These are phyloP conservation scores for Pelargonium nanum DNA, from an alignment of 345 rosid species.

Conservation along the genomic window DNA sequence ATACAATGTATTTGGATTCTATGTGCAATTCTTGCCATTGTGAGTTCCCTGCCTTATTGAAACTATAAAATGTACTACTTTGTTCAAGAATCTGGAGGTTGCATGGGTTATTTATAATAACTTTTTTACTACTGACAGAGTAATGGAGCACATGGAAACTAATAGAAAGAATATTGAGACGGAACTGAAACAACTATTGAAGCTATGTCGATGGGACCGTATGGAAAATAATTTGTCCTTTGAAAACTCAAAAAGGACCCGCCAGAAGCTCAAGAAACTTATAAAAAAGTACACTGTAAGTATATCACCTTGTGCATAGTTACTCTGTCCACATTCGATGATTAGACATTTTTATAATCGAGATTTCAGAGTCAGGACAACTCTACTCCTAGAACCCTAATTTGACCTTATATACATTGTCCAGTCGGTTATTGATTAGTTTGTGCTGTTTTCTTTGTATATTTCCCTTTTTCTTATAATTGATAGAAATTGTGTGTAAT, in stretches of 20 bases:
- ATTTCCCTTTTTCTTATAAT: too few species aligned
- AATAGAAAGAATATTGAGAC: constrained; percentile 44
- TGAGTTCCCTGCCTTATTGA: constrained; percentile 25
- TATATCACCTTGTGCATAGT: neutral
- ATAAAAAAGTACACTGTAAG: constrained; percentile 71
- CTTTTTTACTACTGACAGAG: constrained; percentile 31
- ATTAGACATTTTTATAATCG: too few species aligned
- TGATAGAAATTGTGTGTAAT: too few species aligned
- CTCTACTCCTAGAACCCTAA: too few species aligned
- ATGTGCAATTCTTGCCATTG: constrained; percentile 78
- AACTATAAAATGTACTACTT: neutral
- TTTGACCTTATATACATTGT: too few species aligned
- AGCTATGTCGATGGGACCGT: constrained; percentile 72
- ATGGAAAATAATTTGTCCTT: constrained; percentile 37
- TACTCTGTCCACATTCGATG: too few species aligned
- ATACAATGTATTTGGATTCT: constrained; percentile 78
- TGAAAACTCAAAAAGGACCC: constrained; percentile 48
- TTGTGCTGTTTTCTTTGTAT: too few species aligned
- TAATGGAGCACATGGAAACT: constrained; percentile 46
- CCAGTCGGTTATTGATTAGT: too few species aligned
- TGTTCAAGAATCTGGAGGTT: constrained; percentile 2
- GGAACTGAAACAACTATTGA: constrained; percentile 57
- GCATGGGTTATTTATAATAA: constrained; percentile 14
- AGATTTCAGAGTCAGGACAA: neutral
- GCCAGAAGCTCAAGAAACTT: constrained; percentile 72